These are phyloP conservation scores for Eimeria praecox DNA, from an alignment of 169 alveolate genomes.

Conservation along the genomic window DNA sequence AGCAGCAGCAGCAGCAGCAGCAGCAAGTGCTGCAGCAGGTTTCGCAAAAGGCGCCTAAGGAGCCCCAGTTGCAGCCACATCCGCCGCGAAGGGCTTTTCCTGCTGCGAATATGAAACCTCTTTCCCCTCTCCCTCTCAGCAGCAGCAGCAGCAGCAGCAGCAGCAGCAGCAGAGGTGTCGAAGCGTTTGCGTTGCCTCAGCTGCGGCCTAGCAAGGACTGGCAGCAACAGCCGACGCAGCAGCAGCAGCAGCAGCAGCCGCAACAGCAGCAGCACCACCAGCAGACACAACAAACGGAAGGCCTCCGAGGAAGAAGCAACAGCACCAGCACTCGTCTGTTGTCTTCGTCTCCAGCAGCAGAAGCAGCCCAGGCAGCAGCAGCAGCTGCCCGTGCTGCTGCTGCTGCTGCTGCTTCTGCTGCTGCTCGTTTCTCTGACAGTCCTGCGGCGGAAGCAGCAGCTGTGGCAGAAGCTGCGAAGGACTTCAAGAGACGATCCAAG, in stretches of 20 bases:
- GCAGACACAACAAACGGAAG: neutral
- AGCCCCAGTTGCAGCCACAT: slow-evolving; percentile 36
- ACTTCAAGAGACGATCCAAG: neutral
- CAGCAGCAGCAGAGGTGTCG: slow-evolving; percentile 38
- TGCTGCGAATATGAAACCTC: neutral
- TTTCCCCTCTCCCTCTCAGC: neutral
- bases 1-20: slow-evolving; percentile 31
- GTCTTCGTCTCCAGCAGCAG: neutral
- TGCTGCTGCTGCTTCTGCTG: neutral
- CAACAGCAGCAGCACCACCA: slow-evolving; percentile 29
- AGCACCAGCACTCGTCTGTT: neutral
- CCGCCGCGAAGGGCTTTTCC: neutral
- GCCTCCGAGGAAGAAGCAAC: slow-evolving; percentile 5
- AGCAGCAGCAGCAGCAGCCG: slow-evolving; percentile 62
- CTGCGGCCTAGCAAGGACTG: neutral
- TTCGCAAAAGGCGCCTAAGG: slow-evolving; percentile 13
- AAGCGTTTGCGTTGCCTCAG: neutral
- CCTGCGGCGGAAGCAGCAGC: neutral
- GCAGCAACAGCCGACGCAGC: slow-evolving; percentile 60
- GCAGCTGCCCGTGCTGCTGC: slow-evolving; percentile 29
- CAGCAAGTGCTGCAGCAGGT: slow-evolving; percentile 33
- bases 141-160: slow-evolving; percentile 35
- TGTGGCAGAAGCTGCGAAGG: neutral
- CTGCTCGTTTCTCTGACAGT: neutral
- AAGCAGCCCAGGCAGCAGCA: neutral